These are phyloP conservation scores for Zanthoxylum bungeanum DNA, from an alignment of 345 rosid species.

Conservation along the genomic window DNA sequence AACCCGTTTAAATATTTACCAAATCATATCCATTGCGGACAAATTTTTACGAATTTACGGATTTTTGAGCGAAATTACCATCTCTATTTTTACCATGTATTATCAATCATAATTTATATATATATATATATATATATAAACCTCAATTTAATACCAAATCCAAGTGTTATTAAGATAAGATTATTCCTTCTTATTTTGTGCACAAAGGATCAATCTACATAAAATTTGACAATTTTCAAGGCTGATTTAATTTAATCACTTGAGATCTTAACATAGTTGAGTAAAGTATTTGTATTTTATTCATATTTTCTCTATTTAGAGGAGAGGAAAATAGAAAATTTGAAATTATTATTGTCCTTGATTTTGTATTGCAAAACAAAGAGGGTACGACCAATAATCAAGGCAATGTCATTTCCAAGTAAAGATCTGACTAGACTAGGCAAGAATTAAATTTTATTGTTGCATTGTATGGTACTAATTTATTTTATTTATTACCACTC, in stretches of 20 bases:
- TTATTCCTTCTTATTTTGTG: background rate
- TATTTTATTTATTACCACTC: background rate
- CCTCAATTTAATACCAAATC: too few species aligned
- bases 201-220: background rate
- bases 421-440: background rate
- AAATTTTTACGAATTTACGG: too few species aligned
- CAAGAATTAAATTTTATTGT: background rate
- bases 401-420: constrained; percentile 13
- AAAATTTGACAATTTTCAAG: background rate
- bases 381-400: background rate
- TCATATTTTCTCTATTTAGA: too few species aligned
- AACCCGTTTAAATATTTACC: too few species aligned
- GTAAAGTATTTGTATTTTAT: background rate
- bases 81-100: too few species aligned
- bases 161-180: background rate
- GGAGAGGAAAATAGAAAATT: background rate
- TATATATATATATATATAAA: too few species aligned
- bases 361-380: too few species aligned
- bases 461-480: background rate
- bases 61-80: too few species aligned
- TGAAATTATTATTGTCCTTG: background rate
- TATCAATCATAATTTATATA: too few species aligned
- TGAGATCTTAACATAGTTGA: background rate
- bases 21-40: too few species aligned
- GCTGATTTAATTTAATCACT: background rate